Evolutionary conservation across 768 basidiomycete genomes (phyloP), one percentile per base, ranked within the genome.

Genomic region (Rhodotorula kratochvilovae): DNA sequence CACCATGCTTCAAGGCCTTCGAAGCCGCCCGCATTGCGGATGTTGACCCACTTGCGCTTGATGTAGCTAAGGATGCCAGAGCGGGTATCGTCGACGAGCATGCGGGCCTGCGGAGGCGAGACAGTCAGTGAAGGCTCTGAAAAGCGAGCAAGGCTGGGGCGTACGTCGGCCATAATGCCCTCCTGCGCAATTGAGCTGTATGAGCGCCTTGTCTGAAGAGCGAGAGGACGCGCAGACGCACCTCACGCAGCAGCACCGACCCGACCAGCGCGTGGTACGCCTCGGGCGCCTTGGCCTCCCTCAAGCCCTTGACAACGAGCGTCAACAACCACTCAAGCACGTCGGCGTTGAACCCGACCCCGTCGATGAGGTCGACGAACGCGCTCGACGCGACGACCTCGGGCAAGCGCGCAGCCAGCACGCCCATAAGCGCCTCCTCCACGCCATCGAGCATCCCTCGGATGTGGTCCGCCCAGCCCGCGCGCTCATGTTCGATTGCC

Each of bases 1-100:
- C 89, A 87, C 91, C 92, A 96, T 8, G 84, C 85, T 60, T 95
- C 91, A n/a, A 98, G 83, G 8, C 81, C 78, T 61, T 89, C 88
- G 76, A 97, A 95, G 0, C 90, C 91, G n/a, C 86, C 86, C 61
- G 87, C 87, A 60, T 88, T 86, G 21, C 88, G 84, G 39, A 92
- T 85, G 21, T 82, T 84, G 56, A 88, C 77, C 92, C 91, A 96
- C 8, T 89, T 85, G 68, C 87, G 87, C 15, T 86, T 86, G 66
- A 97, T 85, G 85, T 90, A 93, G 54, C 82, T 82, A 0, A 90
- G 78, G 42, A 93, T 79, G 51, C 88, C 88, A 67, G 87, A 78
- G 36, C 78, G 76, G 1, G 89, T 84, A 70, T 87, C 85, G 78
- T 95, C 92, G 17, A 94, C 87, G 66, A 87, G 86, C 0, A 85